Evolutionary conservation across 2,329 filamentous ascomycete genomes (phyloP), one percentile per base, ranked within the genome.

Genomic region (Aspergillus ochraceus): DNA sequence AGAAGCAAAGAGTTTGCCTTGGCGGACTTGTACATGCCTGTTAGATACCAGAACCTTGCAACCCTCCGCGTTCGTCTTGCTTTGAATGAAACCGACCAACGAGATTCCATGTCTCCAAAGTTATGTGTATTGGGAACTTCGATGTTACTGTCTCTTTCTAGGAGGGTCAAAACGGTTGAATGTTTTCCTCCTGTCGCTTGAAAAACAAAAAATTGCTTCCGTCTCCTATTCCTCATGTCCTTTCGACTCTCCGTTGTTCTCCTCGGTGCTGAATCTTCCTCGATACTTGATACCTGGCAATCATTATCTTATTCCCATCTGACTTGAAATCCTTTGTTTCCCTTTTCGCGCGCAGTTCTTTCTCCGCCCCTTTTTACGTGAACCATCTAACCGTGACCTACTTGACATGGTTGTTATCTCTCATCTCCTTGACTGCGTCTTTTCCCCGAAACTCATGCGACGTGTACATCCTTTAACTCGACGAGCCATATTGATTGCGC

Each of bases 1-100:
- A 62, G 68, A 66, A 63, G 63, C 64, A 68, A 42, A 67, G 66
- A 64, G 61, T 62, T 67, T 66, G 65, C 67, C 63, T 60, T 57
- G 60, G 64, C 65, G 68, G 60, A 64, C 60, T 29, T 59, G 60
- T 61, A 58, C 62, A 58, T 66, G 64, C 57, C 52, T 69, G 61
- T 65, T 60, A 66, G 66, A 67, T 68, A 69, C 64, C 64, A 66
- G 58, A 59, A 60, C 58, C 60, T 62, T 61, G 52, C 60, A 61
- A 61, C 59, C 62, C 55, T 62, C 32, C 51, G 52, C 24, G 63
- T 60, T 63, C 57, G 53, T 57, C 56, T 60, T 60, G 54, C 63
- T 55, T 60, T 60, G 58, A 64, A 65, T 66, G 64, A 64, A 65
- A 54, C 59, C 57, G 63, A 62, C 62, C 54, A 58, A 58, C 49